These are phyloP conservation scores for Cucumis sativus DNA, from an alignment of 306 rosid genomes.

Conservation along the genomic window DNA sequence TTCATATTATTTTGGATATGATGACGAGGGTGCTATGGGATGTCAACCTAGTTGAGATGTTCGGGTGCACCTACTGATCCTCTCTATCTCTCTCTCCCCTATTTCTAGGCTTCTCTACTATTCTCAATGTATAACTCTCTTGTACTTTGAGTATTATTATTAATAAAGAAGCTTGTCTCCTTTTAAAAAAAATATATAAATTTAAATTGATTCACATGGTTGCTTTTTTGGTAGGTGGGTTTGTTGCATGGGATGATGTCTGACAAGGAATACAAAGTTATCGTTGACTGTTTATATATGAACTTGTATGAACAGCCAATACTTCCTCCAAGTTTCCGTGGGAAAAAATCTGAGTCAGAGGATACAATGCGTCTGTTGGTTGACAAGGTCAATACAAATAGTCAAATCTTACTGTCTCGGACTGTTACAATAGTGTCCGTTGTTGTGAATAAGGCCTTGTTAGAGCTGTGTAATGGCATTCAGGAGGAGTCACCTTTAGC, in stretches of 20 bases:
- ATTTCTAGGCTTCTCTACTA: too few relatives aligned
- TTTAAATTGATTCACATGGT: constrained; percentile 7
- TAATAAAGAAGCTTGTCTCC: too few relatives aligned
- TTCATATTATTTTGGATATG: too few relatives aligned
- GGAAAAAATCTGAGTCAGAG: constrained; percentile 54
- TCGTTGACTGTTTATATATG: constrained; percentile 73
- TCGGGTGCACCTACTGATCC: too few relatives aligned
- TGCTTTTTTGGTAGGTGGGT: constrained; percentile 56
- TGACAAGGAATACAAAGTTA: constrained; percentile 87
- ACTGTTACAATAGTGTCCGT: constrained; percentile 74
- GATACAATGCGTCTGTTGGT: constrained; percentile 67
- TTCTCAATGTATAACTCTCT: too few relatives aligned
- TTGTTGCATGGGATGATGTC: constrained; percentile 69
- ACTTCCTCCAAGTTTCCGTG: constrained; percentile 93
- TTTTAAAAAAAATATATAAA: too few relatives aligned
- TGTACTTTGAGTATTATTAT: too few relatives aligned
- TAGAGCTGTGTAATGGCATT: constrained; percentile 70
- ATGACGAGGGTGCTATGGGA: too few relatives aligned
- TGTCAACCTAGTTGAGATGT: too few relatives aligned
- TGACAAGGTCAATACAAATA: constrained; percentile 80
- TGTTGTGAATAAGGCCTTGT: constrained; percentile 55
- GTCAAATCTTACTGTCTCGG: constrained; percentile 66
- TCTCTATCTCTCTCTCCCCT: too few relatives aligned
- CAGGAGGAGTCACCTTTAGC: constrained; percentile 76
- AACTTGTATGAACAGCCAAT: constrained; percentile 68